Conservation (phyloP, 208 protist species). For the Acanthamoeba triangularis region DNA sequence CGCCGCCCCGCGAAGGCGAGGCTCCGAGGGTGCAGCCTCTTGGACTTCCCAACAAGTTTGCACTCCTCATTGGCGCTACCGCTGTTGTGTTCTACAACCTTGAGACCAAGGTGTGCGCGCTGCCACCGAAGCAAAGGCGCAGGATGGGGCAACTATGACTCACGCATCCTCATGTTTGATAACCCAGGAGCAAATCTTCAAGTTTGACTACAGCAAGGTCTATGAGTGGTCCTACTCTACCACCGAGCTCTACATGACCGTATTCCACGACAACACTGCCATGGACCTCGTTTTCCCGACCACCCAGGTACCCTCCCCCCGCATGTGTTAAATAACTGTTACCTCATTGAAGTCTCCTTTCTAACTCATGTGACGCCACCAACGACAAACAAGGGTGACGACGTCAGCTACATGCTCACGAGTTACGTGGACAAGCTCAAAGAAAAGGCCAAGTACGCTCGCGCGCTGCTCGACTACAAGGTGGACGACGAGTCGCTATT, state of each 20-base stretch:
- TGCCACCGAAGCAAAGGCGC: no score
- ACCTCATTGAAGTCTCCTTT: background rate
- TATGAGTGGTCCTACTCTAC: background rate
- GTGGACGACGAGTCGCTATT: slow-evolving; percentile 61
- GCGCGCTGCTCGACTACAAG: slow-evolving; percentile 50
- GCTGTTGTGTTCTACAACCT: background rate
- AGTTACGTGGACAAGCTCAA: slow-evolving; percentile 36
- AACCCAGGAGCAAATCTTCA: background rate
- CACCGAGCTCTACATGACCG: slow-evolving; percentile 10
- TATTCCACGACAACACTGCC: background rate
- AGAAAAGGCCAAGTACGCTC: slow-evolving; percentile 31
- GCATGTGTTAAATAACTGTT: background rate
- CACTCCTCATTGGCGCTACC: background rate
- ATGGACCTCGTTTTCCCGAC: background rate
- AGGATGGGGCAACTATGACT: no score
- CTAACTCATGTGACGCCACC: background rate
- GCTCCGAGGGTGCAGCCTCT: background rate
- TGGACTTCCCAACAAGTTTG: background rate
- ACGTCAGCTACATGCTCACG: background rate
- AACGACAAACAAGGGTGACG: background rate
- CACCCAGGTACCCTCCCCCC: background rate
- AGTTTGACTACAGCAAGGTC: slow-evolving; percentile 13
- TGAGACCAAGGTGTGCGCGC: background rate
- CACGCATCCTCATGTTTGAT: background rate
- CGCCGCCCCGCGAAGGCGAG: background rate